Conservation (phyloP, 306 rosid genomes). For the Prinsepia uniflora region DNA sequence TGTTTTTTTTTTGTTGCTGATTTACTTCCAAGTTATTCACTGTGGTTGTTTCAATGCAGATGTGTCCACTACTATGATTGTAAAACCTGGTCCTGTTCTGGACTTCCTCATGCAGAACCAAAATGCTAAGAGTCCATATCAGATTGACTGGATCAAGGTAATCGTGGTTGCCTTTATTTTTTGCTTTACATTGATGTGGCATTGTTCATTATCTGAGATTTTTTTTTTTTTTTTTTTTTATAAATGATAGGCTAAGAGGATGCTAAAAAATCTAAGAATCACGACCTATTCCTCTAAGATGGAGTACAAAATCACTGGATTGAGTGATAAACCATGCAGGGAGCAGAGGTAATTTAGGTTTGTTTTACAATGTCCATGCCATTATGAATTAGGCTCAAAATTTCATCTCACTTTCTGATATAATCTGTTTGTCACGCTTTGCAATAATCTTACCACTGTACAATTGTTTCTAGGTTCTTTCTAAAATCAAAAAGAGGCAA, state of each 20-base stretch:
- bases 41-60: constrained; percentile 23
- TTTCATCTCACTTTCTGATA: neutral
- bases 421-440: neutral
- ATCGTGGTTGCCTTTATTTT: neutral
- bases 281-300: constrained; percentile 25
- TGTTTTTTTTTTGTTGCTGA: neutral
- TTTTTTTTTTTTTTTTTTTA: too few species aligned
- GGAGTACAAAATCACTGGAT: constrained; percentile 50
- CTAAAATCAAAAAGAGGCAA: constrained; percentile 20
- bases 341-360: constrained; percentile 30
- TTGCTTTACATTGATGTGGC: neutral
- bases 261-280: constrained; percentile 39
- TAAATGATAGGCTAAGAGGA: constrained; percentile 38
- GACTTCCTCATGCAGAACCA: constrained; percentile 40
- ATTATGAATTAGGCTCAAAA: neutral
- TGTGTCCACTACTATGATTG: constrained; percentile 44
- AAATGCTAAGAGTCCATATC: constrained; percentile 16
- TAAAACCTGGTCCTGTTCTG: constrained; percentile 46
- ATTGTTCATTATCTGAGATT: neutral
- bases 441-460: constrained; percentile 9
- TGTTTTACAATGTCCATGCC: neutral
- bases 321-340: constrained; percentile 45
- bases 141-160: constrained; percentile 48
- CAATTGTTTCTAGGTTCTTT: constrained; percentile 12
- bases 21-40: constrained; percentile 3